These are phyloP conservation scores for Platanthera guangdongensis DNA, from an alignment of 106 monocot species.

Conservation along the genomic window DNA sequence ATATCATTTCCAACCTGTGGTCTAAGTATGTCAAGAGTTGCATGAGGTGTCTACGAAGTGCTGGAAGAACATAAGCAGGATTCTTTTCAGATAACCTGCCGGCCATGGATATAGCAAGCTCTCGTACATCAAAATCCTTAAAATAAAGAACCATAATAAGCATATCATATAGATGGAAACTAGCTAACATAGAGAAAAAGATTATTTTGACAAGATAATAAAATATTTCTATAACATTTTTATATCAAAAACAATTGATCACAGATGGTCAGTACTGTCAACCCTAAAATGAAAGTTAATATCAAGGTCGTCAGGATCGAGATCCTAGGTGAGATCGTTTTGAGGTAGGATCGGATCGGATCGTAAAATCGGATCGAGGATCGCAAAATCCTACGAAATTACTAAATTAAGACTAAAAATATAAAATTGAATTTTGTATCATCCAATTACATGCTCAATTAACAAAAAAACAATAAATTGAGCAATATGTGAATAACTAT, in stretches of 20 bases:
- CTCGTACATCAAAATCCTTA: conserved; percentile 79
- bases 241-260: neutral
- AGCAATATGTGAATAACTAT: too few species aligned
- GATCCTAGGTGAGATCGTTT: too few species aligned
- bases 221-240: neutral
- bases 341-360: too few species aligned
- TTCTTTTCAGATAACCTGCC: conserved; percentile 97
- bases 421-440: too few species aligned
- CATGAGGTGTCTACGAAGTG: conserved; percentile 91
- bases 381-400: too few species aligned
- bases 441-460: too few species aligned
- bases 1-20: conserved; percentile 49
- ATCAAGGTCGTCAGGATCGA: too few species aligned
- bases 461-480: too few species aligned
- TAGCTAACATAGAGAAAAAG: neutral
- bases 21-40: conserved; percentile 79
- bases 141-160: conserved; percentile 5
- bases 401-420: too few species aligned
- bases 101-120: conserved; percentile 70
- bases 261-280: neutral
- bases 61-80: conserved; percentile 97
- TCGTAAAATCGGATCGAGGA: too few species aligned
- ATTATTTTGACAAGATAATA: neutral
- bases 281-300: neutral
- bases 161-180: neutral